Evolutionary conservation across 2,329 filamentous ascomycete species (phyloP).

Genomic region (Westerdykella aurantiaca): DNA sequence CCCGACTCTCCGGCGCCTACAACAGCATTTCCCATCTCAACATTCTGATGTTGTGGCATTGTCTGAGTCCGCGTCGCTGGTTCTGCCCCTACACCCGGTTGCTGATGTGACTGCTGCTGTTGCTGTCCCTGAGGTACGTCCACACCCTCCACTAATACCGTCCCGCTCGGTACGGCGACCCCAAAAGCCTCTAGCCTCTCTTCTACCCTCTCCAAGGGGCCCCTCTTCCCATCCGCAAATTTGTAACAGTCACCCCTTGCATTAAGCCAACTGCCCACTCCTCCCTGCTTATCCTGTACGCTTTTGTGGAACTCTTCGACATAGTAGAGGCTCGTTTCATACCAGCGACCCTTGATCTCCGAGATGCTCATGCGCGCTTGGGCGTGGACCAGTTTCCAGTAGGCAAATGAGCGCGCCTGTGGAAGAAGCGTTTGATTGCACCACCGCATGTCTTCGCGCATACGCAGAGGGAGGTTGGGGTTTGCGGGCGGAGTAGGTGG

Average conservation of each 20-base stretch:
- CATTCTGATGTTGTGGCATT: background rate
- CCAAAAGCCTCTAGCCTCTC: conserved; percentile 41
- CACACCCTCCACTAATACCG: conserved; percentile 37
- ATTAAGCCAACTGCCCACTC: conserved; percentile 46
- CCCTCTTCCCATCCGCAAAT: conserved; percentile 9
- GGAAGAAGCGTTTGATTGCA: conserved; percentile 43
- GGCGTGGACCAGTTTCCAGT: conserved; percentile 41
- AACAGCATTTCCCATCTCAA: conserved; percentile 11
- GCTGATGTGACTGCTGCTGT: conserved; percentile 5
- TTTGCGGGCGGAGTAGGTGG: conserved; percentile 36
- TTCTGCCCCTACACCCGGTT: background rate
- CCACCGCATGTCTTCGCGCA: conserved; percentile 48
- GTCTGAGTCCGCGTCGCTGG: background rate
- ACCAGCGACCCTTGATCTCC: conserved; percentile 57
- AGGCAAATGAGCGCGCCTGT: conserved; percentile 29
- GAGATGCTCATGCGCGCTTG: conserved; percentile 36
- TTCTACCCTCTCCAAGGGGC: conserved; percentile 24
- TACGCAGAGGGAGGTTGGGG: conserved; percentile 45
- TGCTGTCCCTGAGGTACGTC: conserved; percentile 23
- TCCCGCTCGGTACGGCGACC: conserved; percentile 34
- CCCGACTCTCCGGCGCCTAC: conserved; percentile 2
- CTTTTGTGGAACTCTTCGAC: conserved; percentile 26
- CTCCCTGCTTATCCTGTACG: conserved; percentile 37
- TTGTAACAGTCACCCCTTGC: conserved; percentile 38
- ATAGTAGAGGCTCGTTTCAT: conserved; percentile 51